phyloP scores from a whole-genome alignment of 257 asterid species.

The Leonotis leonurus region DNA sequence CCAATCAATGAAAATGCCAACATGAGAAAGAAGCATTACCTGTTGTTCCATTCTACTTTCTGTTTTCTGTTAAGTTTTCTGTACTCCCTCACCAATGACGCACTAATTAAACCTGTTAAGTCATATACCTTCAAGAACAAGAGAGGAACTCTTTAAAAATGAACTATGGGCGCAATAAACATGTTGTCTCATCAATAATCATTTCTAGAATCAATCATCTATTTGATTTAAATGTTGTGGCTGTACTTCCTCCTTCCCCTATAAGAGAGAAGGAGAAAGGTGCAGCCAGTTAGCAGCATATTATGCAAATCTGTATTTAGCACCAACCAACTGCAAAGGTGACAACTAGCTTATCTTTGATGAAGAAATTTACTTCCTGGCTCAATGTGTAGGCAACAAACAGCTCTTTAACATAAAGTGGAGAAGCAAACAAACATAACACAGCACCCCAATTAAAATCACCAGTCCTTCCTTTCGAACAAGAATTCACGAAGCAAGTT shows the following conservation, averaged over 20 bases:
- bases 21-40: slow-evolving; percentile 35
- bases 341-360: background rate
- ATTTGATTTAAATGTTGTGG: background rate
- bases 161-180: slow-evolving; percentile 8
- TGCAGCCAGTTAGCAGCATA: background rate
- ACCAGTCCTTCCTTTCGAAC: background rate
- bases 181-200: background rate
- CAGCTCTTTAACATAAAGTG: background rate
- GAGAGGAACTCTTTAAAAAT: slow-evolving; percentile 21
- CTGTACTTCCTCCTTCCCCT: background rate
- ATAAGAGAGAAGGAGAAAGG: background rate
- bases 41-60: slow-evolving; percentile 74
- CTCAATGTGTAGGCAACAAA: background rate
- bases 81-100: slow-evolving; percentile 40
- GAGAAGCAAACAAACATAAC: background rate
- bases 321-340: background rate
- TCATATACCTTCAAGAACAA: slow-evolving; percentile 64
- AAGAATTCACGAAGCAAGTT: background rate
- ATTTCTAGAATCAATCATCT: background rate
- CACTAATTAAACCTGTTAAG: slow-evolving; percentile 60
- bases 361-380: background rate
- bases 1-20: background rate
- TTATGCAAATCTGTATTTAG: background rate
- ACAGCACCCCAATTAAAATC: background rate
- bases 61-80: slow-evolving; percentile 40